Percentiles rank a stretch among this genome's conserved stretches.
Evolutionary conservation across 208 protist species (phyloP).

Genomic region (Trypanosoma avium): DNA sequence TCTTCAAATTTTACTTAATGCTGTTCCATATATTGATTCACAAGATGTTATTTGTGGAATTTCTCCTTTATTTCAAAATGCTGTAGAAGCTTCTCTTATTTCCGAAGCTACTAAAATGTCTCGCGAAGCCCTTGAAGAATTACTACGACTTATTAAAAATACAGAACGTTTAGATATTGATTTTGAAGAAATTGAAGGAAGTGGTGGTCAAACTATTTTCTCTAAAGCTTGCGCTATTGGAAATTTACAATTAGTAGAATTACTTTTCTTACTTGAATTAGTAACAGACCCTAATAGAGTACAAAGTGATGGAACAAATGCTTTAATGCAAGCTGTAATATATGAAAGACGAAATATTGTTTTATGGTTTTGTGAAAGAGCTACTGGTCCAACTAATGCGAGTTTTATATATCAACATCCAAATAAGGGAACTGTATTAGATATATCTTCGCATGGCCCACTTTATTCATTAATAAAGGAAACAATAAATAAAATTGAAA

Average conservation of each 20-base stretch:
- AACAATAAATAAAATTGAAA: background rate
- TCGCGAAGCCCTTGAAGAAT: background rate
- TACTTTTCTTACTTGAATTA: constrained; percentile 6
- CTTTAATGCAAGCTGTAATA: constrained; percentile 29
- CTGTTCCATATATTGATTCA: background rate
- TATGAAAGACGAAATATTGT: constrained; percentile 9
- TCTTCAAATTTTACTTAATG: background rate
- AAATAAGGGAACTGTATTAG: constrained; percentile 7
- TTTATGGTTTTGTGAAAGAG: constrained; percentile 8
- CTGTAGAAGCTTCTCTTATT: background rate
- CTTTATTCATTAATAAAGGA: constrained; percentile 9
- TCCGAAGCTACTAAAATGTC: background rate
- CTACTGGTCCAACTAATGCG: background rate
- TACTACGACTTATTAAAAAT: constrained; percentile 10
- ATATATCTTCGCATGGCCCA: background rate
- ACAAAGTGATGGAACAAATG: constrained; percentile 22
- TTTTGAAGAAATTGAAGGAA: constrained; percentile 16
- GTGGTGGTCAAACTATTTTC: constrained; percentile 17
- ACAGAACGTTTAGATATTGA: background rate
- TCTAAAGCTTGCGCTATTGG: constrained; percentile 20
- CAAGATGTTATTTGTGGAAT: background rate
- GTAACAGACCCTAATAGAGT: constrained; percentile 20
- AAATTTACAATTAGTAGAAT: constrained; percentile 10
- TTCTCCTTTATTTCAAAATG: constrained; percentile 8
- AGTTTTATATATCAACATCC: constrained; percentile 19